Conservation (phyloP, 176 grass and related monocot species). For the Chrysopogon serrulatus region DNA sequence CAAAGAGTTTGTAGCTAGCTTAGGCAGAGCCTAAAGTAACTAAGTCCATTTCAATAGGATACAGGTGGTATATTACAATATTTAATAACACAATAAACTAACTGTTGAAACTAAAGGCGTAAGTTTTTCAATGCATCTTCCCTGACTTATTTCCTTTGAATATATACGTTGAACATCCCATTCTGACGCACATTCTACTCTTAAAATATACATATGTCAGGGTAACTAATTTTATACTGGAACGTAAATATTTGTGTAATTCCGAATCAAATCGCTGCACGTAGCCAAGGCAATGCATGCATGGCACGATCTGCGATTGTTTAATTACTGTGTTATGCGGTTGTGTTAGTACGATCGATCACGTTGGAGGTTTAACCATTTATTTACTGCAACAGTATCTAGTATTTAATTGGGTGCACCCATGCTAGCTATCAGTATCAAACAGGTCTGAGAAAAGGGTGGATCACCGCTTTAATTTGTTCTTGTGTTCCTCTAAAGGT, state of each 20-base stretch:
- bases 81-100: not conserved
- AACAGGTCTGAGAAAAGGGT: not conserved
- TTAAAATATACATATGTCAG: not conserved
- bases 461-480: constrained; percentile 17
- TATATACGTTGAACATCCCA: not conserved
- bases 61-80: not conserved
- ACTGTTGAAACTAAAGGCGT: not conserved
- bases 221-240: not conserved
- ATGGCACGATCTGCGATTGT: not conserved
- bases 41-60: not conserved
- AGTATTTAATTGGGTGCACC: constrained; percentile 10
- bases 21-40: not conserved
- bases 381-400: not conserved
- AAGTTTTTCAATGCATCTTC: not conserved
- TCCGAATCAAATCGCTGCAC: not conserved
- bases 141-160: not conserved
- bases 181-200: not conserved
- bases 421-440: not conserved
- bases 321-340: not conserved
- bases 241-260: not conserved
- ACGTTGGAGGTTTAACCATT: not conserved
- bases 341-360: not conserved
- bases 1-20: no score
- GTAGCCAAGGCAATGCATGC: not conserved
- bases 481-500: constrained; percentile 49